Conservation (phyloP, 1,284 basidiomycete species). For the Ceratobasidium theobromae region DNA sequence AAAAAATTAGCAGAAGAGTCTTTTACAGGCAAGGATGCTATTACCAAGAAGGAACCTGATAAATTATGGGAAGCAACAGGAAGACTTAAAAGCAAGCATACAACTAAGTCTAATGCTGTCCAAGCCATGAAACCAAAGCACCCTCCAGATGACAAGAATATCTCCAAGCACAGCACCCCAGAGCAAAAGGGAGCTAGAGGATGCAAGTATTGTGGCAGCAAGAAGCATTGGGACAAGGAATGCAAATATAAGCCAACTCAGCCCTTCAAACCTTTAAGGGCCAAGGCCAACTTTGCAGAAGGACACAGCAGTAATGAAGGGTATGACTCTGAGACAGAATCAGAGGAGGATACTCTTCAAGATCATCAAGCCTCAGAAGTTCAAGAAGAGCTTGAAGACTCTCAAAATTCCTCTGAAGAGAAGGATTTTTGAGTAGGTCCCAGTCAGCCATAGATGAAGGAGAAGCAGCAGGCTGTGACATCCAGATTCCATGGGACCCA, state of each 20-base stretch:
- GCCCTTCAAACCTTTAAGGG: no score
- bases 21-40: not conserved
- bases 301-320: not conserved
- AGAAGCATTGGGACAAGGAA: conserved; percentile 1
- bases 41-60: not conserved
- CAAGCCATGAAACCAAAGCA: not conserved
- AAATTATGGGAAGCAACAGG: not conserved
- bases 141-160: not conserved
- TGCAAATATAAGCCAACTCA: conserved; percentile 12
- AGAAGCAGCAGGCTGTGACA: not conserved
- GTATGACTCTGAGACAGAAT: not conserved
- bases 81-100: not conserved
- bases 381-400: conserved; percentile 16
- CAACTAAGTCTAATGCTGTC: not conserved
- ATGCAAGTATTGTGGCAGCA: conserved; percentile 12
- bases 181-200: not conserved
- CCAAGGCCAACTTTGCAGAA: no score
- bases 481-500: not conserved
- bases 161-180: not conserved
- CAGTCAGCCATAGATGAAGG: not conserved
- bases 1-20: no score
- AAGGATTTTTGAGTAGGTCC: not conserved
- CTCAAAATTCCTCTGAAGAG: conserved; percentile 28
- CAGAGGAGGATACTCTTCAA: not conserved
- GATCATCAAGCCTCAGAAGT: not conserved